Base-by-base conservation (phyloP, 164 flowering plant species). In the Macadamia integrifolia region DNA sequence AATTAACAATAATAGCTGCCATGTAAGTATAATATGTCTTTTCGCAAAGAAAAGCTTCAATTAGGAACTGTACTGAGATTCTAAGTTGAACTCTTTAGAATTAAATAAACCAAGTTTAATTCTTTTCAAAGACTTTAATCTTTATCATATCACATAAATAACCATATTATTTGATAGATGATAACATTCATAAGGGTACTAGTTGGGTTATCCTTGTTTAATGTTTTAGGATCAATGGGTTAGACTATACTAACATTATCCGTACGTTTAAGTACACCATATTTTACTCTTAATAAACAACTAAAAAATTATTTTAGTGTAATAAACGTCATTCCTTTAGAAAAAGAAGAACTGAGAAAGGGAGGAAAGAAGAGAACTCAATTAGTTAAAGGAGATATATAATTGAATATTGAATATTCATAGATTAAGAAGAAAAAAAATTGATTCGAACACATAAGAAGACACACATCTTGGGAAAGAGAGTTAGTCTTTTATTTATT, bases 401-500 rank as follows among this genome's bases (percentile, higher is more conserved):
- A 23, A 23, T 23, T 23, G 23, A 49, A 49, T 49, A 14, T 0
- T 10, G 11, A 14, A 14, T 49, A 14, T 53, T 53, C 13, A 17
- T 53, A 2, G 57, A 53, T 1, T 53, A 14, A 53, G 6, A 12
- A 14, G 15, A 49, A 10, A 49, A 53, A 14, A 53, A 12, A 17
- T 69, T 65, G 60, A 15, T 58, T 35, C 35, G 35, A 9, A 3
- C 31, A 60, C 62, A 43, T 29, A 76, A 71, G 31, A 72, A 58
- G 71, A 70, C 66, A 69, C 15, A 42, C 57, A 61, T 72, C 76
- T 78, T 72, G 78, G 80, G 77, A 78, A 80, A 69, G 69, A 69
- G 65, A 35, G 50, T 65, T 69, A 56, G 77, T 70, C 73, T 69
- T 72, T 70, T 23, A 23, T 23, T 23, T 23, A 23, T 23, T 23